Evolutionary conservation across 306 rosid species (phyloP).

Genomic region (Herpetospermum pedunculosum): DNA sequence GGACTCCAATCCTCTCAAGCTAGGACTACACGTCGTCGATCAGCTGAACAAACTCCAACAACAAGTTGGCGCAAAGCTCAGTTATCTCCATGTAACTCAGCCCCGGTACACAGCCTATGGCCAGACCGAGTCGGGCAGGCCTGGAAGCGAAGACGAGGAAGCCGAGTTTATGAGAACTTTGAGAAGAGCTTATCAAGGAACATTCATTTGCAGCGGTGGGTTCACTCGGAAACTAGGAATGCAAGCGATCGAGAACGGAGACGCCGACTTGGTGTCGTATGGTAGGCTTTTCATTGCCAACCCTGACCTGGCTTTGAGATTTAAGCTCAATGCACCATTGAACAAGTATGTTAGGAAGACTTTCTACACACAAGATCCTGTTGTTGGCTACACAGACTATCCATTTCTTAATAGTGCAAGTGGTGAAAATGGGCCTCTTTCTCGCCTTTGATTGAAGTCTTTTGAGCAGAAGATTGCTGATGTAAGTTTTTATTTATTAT

Average conservation of each 20-base stretch:
- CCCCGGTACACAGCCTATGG: slow-evolving; percentile 60
- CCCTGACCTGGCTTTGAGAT: slow-evolving; percentile 59
- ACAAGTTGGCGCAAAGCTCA: slow-evolving; percentile 35
- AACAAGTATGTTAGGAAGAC: slow-evolving; percentile 58
- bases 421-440: slow-evolving; percentile 3
- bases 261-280: slow-evolving; percentile 67
- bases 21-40: slow-evolving; percentile 68
- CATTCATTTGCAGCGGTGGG: slow-evolving; percentile 83
- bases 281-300: slow-evolving; percentile 71
- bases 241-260: slow-evolving; percentile 51
- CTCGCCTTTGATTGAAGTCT: slow-evolving; percentile 39
- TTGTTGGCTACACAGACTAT: slow-evolving; percentile 74
- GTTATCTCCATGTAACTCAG: slow-evolving; percentile 82
- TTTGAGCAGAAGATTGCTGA: neutral
- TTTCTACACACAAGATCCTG: slow-evolving; percentile 75
- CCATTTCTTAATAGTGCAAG: slow-evolving; percentile 34
- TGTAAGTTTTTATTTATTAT: neutral
- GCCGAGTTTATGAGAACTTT: slow-evolving; percentile 39
- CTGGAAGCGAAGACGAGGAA: slow-evolving; percentile 63
- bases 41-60: slow-evolving; percentile 58
- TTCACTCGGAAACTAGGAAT: slow-evolving; percentile 62
- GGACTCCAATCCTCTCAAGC: slow-evolving; percentile 65
- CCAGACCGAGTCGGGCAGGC: slow-evolving; percentile 54
- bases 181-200: slow-evolving; percentile 53
- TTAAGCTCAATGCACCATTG: slow-evolving; percentile 53